Conservation (phyloP, 129 eudicot genomes). For the Chrysanthemum seticuspe region DNA sequence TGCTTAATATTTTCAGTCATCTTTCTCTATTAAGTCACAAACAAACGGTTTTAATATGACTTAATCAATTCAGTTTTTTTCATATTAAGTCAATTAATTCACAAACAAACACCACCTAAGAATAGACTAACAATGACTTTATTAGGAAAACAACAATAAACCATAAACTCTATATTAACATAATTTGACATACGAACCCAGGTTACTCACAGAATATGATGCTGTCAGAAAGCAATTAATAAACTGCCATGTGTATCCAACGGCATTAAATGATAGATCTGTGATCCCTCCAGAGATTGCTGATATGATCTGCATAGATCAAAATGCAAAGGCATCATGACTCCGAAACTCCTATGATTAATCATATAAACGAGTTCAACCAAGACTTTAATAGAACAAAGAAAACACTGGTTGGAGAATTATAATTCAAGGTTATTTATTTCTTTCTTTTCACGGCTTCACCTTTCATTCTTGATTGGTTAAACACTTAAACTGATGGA, state of each 20-base stretch:
- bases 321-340: not conserved
- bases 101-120: too few relatives aligned
- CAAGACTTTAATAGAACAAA: not conserved
- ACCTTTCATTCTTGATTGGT: not conserved
- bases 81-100: too few relatives aligned
- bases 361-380: not conserved
- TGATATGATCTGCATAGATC: slow-evolving; percentile 76
- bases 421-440: not conserved
- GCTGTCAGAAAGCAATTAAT: slow-evolving; percentile 93
- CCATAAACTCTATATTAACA: slow-evolving; percentile 16
- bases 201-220: slow-evolving; percentile 87
- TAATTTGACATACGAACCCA: not conserved
- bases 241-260: slow-evolving; percentile 94
- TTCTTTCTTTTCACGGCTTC: not conserved
- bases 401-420: not conserved
- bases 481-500: not conserved
- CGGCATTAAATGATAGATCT: slow-evolving; percentile 86
- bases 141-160: too few relatives aligned
- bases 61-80: too few relatives aligned
- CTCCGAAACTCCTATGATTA: not conserved
- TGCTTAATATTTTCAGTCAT: too few relatives aligned
- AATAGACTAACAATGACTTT: too few relatives aligned
- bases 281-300: slow-evolving; percentile 96
- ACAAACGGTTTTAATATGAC: too few relatives aligned
- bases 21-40: too few relatives aligned